A percentile compares a stretch with the other conserved stretches of the same genome.
Evolutionary conservation across 305 asterid species (phyloP).

Genomic region (Fraxinus paxiana): DNA sequence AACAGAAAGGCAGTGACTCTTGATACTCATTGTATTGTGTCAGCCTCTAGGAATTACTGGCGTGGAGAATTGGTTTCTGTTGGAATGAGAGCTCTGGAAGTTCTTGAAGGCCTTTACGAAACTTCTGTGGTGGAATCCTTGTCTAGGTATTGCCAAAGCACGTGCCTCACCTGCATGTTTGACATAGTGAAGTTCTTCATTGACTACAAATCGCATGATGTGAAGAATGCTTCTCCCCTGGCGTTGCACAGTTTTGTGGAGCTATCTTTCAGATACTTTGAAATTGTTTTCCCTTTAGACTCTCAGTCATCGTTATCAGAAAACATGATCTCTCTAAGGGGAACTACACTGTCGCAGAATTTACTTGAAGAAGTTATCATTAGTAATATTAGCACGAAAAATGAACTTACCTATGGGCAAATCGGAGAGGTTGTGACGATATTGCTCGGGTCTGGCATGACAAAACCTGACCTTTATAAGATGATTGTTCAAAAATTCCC

Average conservation of each 20-base stretch:
- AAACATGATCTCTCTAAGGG: constrained; percentile 40
- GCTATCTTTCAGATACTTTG: constrained; percentile 28
- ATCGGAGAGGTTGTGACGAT: constrained; percentile 47
- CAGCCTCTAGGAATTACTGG: constrained; percentile 47
- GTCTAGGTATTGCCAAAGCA: constrained; percentile 32
- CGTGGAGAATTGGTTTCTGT: constrained; percentile 35
- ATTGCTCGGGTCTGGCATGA: constrained; percentile 44
- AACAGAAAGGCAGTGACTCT: constrained; percentile 21
- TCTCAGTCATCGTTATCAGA: constrained; percentile 34
- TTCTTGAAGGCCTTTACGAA: constrained; percentile 35
- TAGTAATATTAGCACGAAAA: constrained; percentile 5
- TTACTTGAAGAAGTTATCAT: constrained; percentile 39
- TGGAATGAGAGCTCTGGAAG: constrained; percentile 45
- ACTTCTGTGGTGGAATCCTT: neutral
- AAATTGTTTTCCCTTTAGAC: constrained; percentile 45
- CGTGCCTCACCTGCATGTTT: constrained; percentile 37
- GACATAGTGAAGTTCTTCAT: constrained; percentile 32
- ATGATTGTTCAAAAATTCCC: constrained; percentile 25
- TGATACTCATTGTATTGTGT: constrained; percentile 38
- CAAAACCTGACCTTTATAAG: constrained; percentile 14
- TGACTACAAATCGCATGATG: constrained; percentile 12
- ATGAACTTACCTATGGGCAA: constrained; percentile 31
- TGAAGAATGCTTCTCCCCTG: constrained; percentile 9
- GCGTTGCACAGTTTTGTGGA: constrained; percentile 28
- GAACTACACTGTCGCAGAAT: constrained; percentile 33